Conservation (phyloP, 1,284 basidiomycete species). For the Ceratobasidium sp. region DNA sequence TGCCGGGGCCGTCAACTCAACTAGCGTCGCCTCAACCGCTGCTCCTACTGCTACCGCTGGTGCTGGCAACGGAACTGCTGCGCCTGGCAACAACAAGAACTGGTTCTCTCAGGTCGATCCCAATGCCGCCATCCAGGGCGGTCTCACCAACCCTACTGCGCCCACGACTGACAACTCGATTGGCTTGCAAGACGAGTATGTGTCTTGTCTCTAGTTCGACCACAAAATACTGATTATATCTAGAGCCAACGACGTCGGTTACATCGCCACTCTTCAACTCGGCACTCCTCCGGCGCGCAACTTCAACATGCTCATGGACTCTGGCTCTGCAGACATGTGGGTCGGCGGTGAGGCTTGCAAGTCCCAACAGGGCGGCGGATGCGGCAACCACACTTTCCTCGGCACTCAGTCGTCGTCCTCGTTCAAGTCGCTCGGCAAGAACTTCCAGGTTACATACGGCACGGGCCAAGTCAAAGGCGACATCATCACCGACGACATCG, state of each 20-base stretch:
- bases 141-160: conserved; percentile 63
- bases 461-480: conserved; percentile 73
- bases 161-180: conserved; percentile 70
- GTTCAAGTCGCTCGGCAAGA: conserved; percentile 66
- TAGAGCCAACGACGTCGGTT: conserved; percentile 63
- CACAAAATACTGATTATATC: conserved; percentile 46
- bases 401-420: conserved; percentile 72
- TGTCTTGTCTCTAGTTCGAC: conserved; percentile 51
- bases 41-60: conserved; percentile 27
- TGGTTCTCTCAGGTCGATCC: conserved; percentile 57
- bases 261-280: conserved; percentile 79
- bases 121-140: conserved; percentile 56
- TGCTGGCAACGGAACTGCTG: conserved; percentile 48
- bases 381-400: too few relatives aligned
- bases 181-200: too few relatives aligned
- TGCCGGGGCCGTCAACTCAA: conserved; percentile 12
- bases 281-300: conserved; percentile 78
- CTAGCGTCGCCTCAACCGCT: conserved; percentile 12
- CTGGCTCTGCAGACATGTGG: conserved; percentile 88
- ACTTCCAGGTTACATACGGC: conserved; percentile 77
- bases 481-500: conserved; percentile 74
- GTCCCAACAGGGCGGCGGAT: conserved; percentile 58
- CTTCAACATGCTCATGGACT: conserved; percentile 85
- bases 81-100: too few relatives aligned
- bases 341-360: conserved; percentile 70